Base-by-base conservation (phyloP, 306 rosid genomes). In the Dalbergia cochinchinensis region DNA sequence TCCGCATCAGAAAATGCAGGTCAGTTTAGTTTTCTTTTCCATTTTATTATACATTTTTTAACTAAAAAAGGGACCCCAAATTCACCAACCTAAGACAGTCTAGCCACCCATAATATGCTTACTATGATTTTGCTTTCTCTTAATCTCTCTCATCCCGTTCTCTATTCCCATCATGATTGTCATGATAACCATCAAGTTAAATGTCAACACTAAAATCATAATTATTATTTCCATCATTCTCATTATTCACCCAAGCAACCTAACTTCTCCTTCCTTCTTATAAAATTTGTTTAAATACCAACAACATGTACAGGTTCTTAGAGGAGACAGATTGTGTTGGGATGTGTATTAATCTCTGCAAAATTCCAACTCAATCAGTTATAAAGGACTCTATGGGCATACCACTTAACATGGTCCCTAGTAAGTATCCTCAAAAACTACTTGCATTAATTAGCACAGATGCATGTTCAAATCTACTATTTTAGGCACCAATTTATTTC, bases 351-450 rank as follows among this genome's bases (percentile, higher is more conserved):
- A 96, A 93, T 84, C 92, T 93, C 48, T 96, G 99, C 81, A 96
- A 93, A 81, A 80, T 90, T 77, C 98, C 99, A 76, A 78, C 91
- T 81, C 99, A 93, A 69, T 65, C 87, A 14, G 93, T 91, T 80
- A 82, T 96, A 55, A 93, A 93, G 87, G 88, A 89, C 76, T 80
- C 97, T 55, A 63, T 93, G 16, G 97, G 99, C 59, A 60, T 89
- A 89, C 87, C 99, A 4, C 74, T 96, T 78, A 90, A 81, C 90
- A 93, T 93, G 98, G 92, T 89, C 35, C 99, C 98, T 37, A 96
- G 98, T 96, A 89, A 87, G 98, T 82, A 59, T 79, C 42, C 54
- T 41, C 42, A 77, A 41, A 62, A 55, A 58, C 73, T 19, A 55
- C 20, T 71, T 75, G 70, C 67, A 71, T 11, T 55, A 73, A 71